Evolutionary conservation across 306 rosid species (phyloP).

Genomic region (Lathyrus sativus): DNA sequence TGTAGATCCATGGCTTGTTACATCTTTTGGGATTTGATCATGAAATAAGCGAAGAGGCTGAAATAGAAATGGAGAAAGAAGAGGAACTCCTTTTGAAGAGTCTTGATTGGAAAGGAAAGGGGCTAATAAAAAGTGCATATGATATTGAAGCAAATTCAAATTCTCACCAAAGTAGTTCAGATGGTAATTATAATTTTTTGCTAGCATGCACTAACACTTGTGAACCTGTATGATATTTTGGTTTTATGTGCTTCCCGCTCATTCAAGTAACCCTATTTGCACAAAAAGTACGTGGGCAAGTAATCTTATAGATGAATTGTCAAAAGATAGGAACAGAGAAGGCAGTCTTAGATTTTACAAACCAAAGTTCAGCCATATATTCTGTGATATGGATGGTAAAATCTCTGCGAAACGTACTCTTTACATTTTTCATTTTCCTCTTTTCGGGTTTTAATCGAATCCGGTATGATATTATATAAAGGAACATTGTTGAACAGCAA

Average conservation of each 20-base stretch:
- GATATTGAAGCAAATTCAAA: too few relatives aligned
- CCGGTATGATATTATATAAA: too few relatives aligned
- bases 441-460: slow-evolving; percentile 32
- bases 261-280: slow-evolving; percentile 26
- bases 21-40: too few relatives aligned
- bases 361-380: slow-evolving; percentile 86
- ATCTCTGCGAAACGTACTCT: slow-evolving; percentile 7
- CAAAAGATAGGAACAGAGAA: slow-evolving; percentile 93
- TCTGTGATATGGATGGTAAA: slow-evolving; percentile 98
- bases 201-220: slow-evolving; percentile 14
- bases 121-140: too few relatives aligned
- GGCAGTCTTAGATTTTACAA: slow-evolving; percentile 76
- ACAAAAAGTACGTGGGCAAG: slow-evolving; percentile 39
- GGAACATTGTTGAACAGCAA: too few relatives aligned
- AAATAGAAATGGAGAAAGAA: too few relatives aligned
- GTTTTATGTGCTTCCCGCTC: slow-evolving; percentile 25
- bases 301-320: slow-evolving; percentile 64
- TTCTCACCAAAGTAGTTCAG: too few relatives aligned
- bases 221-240: slow-evolving; percentile 14
- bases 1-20: too few relatives aligned
- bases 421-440: slow-evolving; percentile 21
- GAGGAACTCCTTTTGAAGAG: too few relatives aligned
- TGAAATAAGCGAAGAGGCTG: too few relatives aligned
- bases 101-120: too few relatives aligned
- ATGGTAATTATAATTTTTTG: slow-evolving; percentile 39